phyloP scores from a whole-genome alignment of 2,329 filamentous ascomycete genomes.

The Laburnicola sp. region DNA sequence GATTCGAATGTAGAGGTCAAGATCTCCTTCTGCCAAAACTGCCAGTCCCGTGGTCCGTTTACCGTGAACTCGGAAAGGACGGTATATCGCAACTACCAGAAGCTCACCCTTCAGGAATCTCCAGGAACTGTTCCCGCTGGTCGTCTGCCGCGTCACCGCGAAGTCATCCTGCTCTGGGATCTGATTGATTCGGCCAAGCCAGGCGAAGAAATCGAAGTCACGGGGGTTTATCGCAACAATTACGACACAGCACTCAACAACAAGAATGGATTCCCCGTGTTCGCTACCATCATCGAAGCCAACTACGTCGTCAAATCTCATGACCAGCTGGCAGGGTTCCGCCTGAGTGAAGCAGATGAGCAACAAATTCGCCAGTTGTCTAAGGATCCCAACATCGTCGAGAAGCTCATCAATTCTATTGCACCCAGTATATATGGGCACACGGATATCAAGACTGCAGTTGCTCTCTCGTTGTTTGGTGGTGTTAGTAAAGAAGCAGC shows the following conservation, averaged over 20 bases:
- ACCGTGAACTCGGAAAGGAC: slow-evolving; percentile 97
- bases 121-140: slow-evolving; percentile 95
- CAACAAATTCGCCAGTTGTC: slow-evolving; percentile 85
- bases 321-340: slow-evolving; percentile 95
- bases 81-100: slow-evolving; percentile 98
- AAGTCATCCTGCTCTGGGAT: slow-evolving; percentile 95
- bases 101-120: slow-evolving; percentile 93
- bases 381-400: slow-evolving; percentile 85
- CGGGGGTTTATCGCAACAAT: slow-evolving; percentile 96
- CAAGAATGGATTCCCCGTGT: slow-evolving; percentile 97
- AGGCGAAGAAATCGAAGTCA: slow-evolving; percentile 96
- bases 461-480: slow-evolving; percentile 91
- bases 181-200: slow-evolving; percentile 96
- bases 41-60: slow-evolving; percentile 92
- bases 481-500: slow-evolving; percentile 90
- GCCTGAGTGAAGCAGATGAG: slow-evolving; percentile 93
- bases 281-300: slow-evolving; percentile 94
- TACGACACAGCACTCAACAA: slow-evolving; percentile 98
- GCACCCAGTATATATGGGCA: slow-evolving; percentile 98
- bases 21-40: slow-evolving; percentile 94
- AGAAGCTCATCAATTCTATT: slow-evolving; percentile 90
- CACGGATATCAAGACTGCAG: slow-evolving; percentile 93
- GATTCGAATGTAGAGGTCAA: slow-evolving; percentile 96
- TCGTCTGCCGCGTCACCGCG: slow-evolving; percentile 86
- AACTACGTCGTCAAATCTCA: slow-evolving; percentile 97